Evolutionary conservation across 2,329 filamentous ascomycete species (phyloP).

Genomic region (Colletotrichum eremochloae): DNA sequence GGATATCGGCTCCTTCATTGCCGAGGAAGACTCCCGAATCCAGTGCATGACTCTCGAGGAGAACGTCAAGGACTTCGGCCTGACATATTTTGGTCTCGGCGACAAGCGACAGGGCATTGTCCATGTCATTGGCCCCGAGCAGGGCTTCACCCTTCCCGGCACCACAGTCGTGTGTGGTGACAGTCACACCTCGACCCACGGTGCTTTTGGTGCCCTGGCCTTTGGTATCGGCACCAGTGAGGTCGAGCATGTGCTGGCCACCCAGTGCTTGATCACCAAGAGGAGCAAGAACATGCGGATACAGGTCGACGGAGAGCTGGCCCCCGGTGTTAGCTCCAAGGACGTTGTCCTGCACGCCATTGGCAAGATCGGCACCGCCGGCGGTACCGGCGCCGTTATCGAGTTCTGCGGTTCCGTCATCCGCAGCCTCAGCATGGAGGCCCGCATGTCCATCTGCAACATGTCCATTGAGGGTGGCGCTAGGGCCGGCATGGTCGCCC

Average conservation of each 20-base stretch:
- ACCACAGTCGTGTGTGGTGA: slow-evolving; percentile 98
- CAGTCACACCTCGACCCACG: slow-evolving; percentile 97
- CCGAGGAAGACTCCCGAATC: slow-evolving; percentile 91
- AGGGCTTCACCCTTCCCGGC: slow-evolving; percentile 97
- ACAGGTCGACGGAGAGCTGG: slow-evolving; percentile 90
- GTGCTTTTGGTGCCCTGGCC: slow-evolving; percentile 93
- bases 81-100: slow-evolving; percentile 96
- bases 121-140: slow-evolving; percentile 97
- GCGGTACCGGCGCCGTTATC: slow-evolving; percentile 93
- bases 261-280: slow-evolving; percentile 94
- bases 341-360: slow-evolving; percentile 95
- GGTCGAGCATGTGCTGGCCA: slow-evolving; percentile 97
- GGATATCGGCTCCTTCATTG: slow-evolving; percentile 92
- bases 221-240: slow-evolving; percentile 99
- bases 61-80: slow-evolving; percentile 95
- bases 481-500: slow-evolving; percentile 95
- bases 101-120: slow-evolving; percentile 99
- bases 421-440: slow-evolving; percentile 90
- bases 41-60: slow-evolving; percentile 97
- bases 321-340: slow-evolving; percentile 94
- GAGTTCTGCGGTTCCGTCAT: slow-evolving; percentile 98
- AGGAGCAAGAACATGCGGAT: slow-evolving; percentile 99
- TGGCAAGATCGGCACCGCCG: slow-evolving; percentile 93
- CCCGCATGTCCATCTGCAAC: slow-evolving; percentile 99
- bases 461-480: slow-evolving; percentile 99